Evolutionary conservation across 1,284 basidiomycete genomes (phyloP), one percentile per base, ranked within the genome.

Genomic region (Ustilago tritici): DNA sequence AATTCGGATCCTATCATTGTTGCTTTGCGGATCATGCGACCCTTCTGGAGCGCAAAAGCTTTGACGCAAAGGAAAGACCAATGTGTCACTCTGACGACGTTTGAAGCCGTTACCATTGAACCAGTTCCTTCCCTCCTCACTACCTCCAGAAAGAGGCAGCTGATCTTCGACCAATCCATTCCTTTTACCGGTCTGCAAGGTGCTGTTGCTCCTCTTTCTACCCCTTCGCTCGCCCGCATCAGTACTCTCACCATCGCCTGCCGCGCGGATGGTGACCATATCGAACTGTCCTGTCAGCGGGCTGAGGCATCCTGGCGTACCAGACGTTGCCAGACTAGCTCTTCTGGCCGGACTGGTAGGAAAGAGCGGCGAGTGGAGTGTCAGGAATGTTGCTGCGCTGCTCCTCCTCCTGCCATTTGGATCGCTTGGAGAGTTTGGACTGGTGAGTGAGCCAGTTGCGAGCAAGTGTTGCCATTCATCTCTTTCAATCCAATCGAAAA

Each of bases 401-500:
- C 66, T 65, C 15, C 71, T 53, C 19, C 70, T 58, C 54, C 65
- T 53, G 0, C 14, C 57, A 2, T 19, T 35, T 11, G 3, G 53
- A 4, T 35, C 58, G 34, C n/a, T 28, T 9, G 56, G 34, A 3
- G 62, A 56, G 10, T 23, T 38, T 15, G 62, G 58, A 35, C 47
- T 54, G 14, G 35, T 54, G 15, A 58, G 63, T 7, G 56, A 54
- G 31, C 56, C 61, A 0, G 46, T 53, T 12, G 61, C 61, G 23
- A 77, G 64, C 49, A 72, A 15, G 23, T 69, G 61, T 12, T 61
- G 59, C 66, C 70, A 72, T 54, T 72, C 70, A 11, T 72, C 69
- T 60, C 70, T 65, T 46, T 77, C 78, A 36, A 72, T 67, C 31
- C 52, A 49, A 56, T 81, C 77, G 36, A 64, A 81, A 56, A 63